A percentile compares a stretch with the other conserved stretches of the same genome.
These are phyloP conservation scores for Arabidopsis lyrata DNA, from an alignment of 441 rosid genomes.

Conservation along the genomic window DNA sequence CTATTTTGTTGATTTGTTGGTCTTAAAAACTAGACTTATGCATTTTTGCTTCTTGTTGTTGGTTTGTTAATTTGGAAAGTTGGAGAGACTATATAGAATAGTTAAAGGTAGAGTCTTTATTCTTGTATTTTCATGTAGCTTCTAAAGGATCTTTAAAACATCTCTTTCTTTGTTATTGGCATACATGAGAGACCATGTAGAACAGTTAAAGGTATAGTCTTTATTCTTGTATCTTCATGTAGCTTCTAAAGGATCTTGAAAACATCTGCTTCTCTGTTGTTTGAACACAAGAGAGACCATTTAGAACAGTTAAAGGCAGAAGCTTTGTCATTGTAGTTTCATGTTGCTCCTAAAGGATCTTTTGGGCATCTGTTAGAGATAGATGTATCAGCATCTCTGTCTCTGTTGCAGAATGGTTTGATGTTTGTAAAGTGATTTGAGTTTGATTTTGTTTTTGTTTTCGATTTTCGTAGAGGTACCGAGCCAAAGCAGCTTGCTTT, in stretches of 20 bases:
- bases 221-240: not conserved
- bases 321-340: not conserved
- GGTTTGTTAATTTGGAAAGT: slow-evolving; percentile 15
- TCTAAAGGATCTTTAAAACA: not conserved
- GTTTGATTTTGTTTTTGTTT: slow-evolving; percentile 12
- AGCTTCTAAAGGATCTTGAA: not conserved
- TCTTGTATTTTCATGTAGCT: not conserved
- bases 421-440: not conserved
- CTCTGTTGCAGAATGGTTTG: slow-evolving; percentile 1
- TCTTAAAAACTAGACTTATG: slow-evolving; percentile 5
- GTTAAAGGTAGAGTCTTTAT: not conserved
- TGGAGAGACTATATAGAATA: slow-evolving; percentile 1
- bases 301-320: not conserved
- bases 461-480: slow-evolving; percentile 60
- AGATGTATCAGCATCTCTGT: not conserved
- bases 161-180: not conserved
- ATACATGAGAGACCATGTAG: slow-evolving; percentile 6
- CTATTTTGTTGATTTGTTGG: not conserved
- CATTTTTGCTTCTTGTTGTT: slow-evolving; percentile 10
- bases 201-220: slow-evolving; percentile 2
- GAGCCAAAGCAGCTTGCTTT: slow-evolving; percentile 93
- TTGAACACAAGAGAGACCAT: slow-evolving; percentile 14
- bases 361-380: not conserved
- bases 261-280: not conserved
- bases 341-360: not conserved